Conservation (phyloP, 108 stramenopile genomes). For the Skeletonema costatum region DNA sequence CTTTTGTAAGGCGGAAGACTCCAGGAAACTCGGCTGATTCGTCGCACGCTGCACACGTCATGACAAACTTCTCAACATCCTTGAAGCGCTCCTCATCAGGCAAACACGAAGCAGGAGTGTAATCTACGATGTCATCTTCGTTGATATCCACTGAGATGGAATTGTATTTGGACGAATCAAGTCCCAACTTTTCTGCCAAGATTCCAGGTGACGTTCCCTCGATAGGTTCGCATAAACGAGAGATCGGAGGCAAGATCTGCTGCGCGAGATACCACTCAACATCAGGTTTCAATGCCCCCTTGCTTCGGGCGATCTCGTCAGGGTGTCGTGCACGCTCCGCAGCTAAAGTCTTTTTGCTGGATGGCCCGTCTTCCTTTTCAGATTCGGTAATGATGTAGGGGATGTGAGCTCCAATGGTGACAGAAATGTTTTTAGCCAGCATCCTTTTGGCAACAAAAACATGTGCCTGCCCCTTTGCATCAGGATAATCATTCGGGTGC, state of each 20-base stretch:
- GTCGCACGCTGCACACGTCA: conserved; percentile 67
- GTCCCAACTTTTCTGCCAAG: conserved; percentile 76
- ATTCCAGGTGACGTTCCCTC: conserved; percentile 87
- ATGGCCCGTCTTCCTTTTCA: conserved; percentile 43
- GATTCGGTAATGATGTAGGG: conserved; percentile 94
- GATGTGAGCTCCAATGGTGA: conserved; percentile 98
- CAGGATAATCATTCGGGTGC: conserved; percentile 98
- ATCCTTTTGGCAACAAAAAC: conserved; percentile 97
- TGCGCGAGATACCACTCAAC: conserved; percentile 98
- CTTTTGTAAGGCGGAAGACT: conserved; percentile 52
- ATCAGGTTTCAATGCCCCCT: conserved; percentile 81
- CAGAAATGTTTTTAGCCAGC: conserved; percentile 88
- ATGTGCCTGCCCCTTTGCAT: conserved; percentile 95
- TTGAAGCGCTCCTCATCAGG: conserved; percentile 84
- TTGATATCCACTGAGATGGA: conserved; percentile 49
- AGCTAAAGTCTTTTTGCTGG: conserved; percentile 43
- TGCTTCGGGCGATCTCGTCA: conserved; percentile 88
- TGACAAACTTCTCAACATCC: conserved; percentile 73
- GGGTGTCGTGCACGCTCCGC: conserved; percentile 93
- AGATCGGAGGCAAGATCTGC: conserved; percentile 96
- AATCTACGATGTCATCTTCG: conserved; percentile 82
- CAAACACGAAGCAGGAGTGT: conserved; percentile 72
- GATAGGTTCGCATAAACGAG: conserved; percentile 98
- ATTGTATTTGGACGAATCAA: conserved; percentile 74
- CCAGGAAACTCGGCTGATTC: conserved; percentile 66